These are phyloP conservation scores for Penicillium expansum DNA, from an alignment of 2,329 filamentous ascomycete genomes.

Conservation along the genomic window DNA sequence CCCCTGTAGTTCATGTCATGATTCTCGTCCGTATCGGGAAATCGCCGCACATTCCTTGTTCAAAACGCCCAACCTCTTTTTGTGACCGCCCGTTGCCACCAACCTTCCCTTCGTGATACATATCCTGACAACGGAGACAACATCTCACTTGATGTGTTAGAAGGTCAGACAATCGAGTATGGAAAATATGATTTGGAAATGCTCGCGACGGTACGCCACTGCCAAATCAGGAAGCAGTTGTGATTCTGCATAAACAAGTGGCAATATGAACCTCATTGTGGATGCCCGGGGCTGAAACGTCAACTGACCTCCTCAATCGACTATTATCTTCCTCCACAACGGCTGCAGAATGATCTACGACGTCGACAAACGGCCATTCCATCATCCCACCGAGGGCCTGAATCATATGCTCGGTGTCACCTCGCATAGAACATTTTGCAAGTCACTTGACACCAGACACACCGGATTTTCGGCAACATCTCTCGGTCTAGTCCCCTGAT, in stretches of 20 bases:
- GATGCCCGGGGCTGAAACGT: slow-evolving; percentile 61
- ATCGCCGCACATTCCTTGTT: slow-evolving; percentile 67
- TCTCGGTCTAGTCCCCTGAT: slow-evolving; percentile 23
- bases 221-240: background rate
- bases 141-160: slow-evolving; percentile 18
- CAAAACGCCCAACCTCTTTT: slow-evolving; percentile 59
- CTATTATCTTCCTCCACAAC: background rate
- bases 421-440: slow-evolving; percentile 51
- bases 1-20: slow-evolving; percentile 55
- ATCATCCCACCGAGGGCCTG: slow-evolving; percentile 59
- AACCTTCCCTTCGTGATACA: slow-evolving; percentile 30
- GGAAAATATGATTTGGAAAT: slow-evolving; percentile 7
- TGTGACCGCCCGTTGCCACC: slow-evolving; percentile 72
- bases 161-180: background rate
- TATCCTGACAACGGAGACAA: slow-evolving; percentile 24
- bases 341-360: slow-evolving; percentile 68
- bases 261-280: slow-evolving; percentile 59
- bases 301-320: background rate
- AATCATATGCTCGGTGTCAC: slow-evolving; percentile 55
- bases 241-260: background rate
- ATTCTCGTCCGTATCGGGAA: slow-evolving; percentile 76
- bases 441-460: slow-evolving; percentile 51
- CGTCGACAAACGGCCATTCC: slow-evolving; percentile 66
- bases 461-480: slow-evolving; percentile 55
- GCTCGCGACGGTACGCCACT: background rate